Percentiles rank a stretch among this genome's conserved stretches.
Evolutionary conservation across 1,284 basidiomycete genomes (phyloP).

Genomic region (Trichosporon sp.): DNA sequence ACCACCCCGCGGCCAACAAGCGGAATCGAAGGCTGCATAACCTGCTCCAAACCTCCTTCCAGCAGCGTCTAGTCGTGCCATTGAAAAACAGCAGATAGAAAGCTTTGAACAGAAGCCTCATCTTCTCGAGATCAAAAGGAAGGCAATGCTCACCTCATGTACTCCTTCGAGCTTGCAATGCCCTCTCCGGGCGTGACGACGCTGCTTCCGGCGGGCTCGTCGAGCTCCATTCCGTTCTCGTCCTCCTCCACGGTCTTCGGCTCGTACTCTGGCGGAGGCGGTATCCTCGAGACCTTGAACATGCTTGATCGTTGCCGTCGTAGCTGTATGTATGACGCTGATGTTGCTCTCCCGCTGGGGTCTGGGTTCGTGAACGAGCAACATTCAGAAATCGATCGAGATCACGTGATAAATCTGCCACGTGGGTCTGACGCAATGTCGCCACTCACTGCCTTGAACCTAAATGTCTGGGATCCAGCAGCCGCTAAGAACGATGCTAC

Average conservation of each 20-base stretch:
- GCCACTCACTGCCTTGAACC: background rate
- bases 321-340: background rate
- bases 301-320: constrained; percentile 17
- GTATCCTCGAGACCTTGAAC: constrained; percentile 33
- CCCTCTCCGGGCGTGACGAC: constrained; percentile 45
- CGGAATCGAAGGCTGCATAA: too few species aligned
- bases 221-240: constrained; percentile 14
- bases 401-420: background rate
- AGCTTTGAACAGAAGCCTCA: background rate
- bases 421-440: background rate
- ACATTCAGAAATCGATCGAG: background rate
- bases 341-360: background rate
- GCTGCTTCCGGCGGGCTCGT: constrained; percentile 21
- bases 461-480: too few species aligned
- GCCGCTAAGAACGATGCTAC: background rate
- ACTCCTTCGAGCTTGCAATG: constrained; percentile 48
- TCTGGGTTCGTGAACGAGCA: background rate
- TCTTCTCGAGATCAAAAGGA: background rate
- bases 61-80: too few species aligned
- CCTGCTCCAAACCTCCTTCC: too few species aligned
- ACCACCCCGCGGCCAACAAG: too few species aligned
- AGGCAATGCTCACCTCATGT: constrained; percentile 39
- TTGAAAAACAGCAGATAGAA: too few species aligned
- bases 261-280: constrained; percentile 20
- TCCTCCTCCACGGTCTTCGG: constrained; percentile 8